These are phyloP conservation scores for Thelonectria discophora DNA, from an alignment of 2,329 filamentous ascomycete genomes.

Conservation along the genomic window DNA sequence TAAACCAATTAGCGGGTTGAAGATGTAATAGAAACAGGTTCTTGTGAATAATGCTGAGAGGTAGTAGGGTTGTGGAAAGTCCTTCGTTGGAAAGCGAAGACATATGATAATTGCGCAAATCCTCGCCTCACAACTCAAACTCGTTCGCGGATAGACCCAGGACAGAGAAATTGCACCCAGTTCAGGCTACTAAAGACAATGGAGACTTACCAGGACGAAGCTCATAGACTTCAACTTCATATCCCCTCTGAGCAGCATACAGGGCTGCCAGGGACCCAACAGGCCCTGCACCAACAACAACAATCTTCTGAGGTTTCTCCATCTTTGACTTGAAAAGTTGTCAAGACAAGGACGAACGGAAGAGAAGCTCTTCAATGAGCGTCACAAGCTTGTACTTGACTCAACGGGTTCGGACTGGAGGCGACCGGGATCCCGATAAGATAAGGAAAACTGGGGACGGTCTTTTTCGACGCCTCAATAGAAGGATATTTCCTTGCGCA, in stretches of 20 bases:
- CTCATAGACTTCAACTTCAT: constrained; percentile 94
- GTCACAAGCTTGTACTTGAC: constrained; percentile 15
- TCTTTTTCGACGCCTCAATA: not conserved
- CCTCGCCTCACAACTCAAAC: constrained; percentile 3
- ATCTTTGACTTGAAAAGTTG: constrained; percentile 42
- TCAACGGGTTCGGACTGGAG: constrained; percentile 1
- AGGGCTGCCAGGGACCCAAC: constrained; percentile 92
- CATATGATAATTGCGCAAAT: constrained; percentile 1
- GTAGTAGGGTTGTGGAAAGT: not conserved
- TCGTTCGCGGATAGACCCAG: constrained; percentile 13
- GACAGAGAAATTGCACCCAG: constrained; percentile 7
- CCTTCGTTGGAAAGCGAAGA: not conserved
- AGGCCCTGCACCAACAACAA: constrained; percentile 91
- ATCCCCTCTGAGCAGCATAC: constrained; percentile 88
- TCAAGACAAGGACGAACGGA: constrained; percentile 40
- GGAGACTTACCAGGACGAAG: constrained; percentile 79
- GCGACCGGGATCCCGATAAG: constrained; percentile 11
- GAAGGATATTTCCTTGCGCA: not conserved
- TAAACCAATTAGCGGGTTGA: constrained; percentile 32
- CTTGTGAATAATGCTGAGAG: not conserved
- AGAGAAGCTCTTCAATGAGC: constrained; percentile 12
- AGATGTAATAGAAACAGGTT: constrained; percentile 12
- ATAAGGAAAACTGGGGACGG: not conserved
- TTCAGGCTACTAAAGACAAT: constrained; percentile 3
- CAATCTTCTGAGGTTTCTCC: constrained; percentile 68